Percentiles rank a stretch among this genome's conserved stretches.
These are phyloP conservation scores for Oryza longistaminata DNA, from an alignment of 176 grass and related monocot genomes.

Conservation along the genomic window DNA sequence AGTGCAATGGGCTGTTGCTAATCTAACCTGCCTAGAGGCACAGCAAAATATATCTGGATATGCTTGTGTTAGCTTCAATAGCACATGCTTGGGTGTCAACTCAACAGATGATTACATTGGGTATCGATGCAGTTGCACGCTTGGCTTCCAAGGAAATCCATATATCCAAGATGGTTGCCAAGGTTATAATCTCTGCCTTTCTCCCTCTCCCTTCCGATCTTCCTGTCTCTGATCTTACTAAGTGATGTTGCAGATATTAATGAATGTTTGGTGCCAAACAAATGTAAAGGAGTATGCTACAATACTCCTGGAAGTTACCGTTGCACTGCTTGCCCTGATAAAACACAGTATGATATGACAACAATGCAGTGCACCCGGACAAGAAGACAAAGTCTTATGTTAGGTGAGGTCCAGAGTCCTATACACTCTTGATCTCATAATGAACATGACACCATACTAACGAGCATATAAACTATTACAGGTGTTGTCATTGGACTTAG, in stretches of 20 bases:
- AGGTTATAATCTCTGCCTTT: no score
- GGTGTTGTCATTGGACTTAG: constrained; percentile 23
- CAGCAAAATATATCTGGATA: background rate
- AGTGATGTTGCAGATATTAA: constrained; percentile 26
- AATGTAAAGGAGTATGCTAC: background rate
- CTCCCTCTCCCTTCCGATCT: no score
- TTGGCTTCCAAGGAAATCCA: background rate
- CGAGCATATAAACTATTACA: background rate
- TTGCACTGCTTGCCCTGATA: background rate
- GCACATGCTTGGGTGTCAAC: background rate
- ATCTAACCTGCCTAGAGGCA: background rate
- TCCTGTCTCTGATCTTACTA: background rate
- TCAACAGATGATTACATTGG: background rate
- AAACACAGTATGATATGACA: background rate
- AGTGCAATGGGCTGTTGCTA: background rate
- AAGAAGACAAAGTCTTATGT: background rate
- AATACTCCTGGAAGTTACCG: background rate
- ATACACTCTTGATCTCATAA: no score
- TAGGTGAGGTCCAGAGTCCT: background rate
- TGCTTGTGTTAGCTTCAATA: constrained; percentile 2
- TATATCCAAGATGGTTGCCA: background rate
- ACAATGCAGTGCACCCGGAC: constrained; percentile 1
- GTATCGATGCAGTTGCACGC: background rate
- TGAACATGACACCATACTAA: no score
- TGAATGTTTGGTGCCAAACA: background rate